Evolutionary conservation across 805 yeast species (phyloP), one percentile per base, ranked within the genome.

Genomic region (Yamadazyma akitaensis): DNA sequence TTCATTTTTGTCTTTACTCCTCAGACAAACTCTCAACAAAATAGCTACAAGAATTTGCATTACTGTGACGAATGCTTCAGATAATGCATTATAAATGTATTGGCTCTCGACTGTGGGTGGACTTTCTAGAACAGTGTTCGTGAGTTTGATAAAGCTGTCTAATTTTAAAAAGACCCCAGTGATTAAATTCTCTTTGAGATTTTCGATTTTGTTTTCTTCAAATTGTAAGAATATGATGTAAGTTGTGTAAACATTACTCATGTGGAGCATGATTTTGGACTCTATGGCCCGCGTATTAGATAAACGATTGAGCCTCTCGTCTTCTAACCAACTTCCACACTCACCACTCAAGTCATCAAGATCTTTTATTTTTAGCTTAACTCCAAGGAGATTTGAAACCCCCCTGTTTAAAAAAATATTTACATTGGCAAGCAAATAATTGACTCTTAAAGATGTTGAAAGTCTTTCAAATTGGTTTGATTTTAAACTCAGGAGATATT

Each of bases 201-300:
- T 37, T 17, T 40, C 48, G 4, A 36, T 39, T 30, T 48, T 52
- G 35, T 38, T 44, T n/a, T 64, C 70, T 51, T 72, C 76, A 13
- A 56, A 57, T 50, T 72, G 75, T 14, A 71, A 51, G 33, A 68
- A 53, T n/a, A 64, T 52, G 5, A 68, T 48, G 36, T 60, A 63
- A 12, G 60, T 46, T 48, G 69, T 44, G 41, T 55, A 68, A 30
- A 62, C 54, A 37, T 58, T 57, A 16, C 65, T 53, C 49, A 67
- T 70, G 30, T 57, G 58, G 14, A 70, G 52, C 12, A 62, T 53
- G 14, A 51, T 44, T 18, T 47, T 47, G 3, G 46, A 40, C 48
- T 66, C 70, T 33, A 56, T 50, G 21, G 41, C 47, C 41, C 51
- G 37, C n/a, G 49, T 30, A 14, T 39, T 31, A 5, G 53, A 18